phyloP scores from a whole-genome alignment of 495 filamentous ascomycete genomes.

The Annulohypoxylon bovei region DNA sequence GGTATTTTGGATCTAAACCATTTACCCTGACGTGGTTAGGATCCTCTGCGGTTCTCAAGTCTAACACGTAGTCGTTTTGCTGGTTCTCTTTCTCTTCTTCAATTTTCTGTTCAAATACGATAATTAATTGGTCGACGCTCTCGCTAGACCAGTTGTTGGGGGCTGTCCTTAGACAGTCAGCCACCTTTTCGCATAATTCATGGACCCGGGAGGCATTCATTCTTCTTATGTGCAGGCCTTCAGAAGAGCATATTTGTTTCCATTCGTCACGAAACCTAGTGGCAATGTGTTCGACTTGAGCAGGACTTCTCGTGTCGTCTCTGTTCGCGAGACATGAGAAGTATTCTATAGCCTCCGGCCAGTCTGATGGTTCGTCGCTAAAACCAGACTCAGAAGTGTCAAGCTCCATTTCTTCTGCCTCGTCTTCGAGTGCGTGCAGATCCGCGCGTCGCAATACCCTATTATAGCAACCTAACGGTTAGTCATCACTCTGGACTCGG shows the following conservation, averaged over 20 bases:
- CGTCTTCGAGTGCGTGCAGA: neutral
- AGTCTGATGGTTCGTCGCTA: too few relatives aligned
- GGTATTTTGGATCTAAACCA: constrained; percentile 12
- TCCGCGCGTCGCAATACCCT: neutral
- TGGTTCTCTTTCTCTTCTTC: too few relatives aligned
- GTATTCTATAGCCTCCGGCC: too few relatives aligned
- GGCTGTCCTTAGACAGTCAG: neutral
- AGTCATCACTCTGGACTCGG: neutral
- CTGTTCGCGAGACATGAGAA: too few relatives aligned
- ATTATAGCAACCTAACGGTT: neutral
- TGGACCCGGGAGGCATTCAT: too few relatives aligned
- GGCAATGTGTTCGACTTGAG: too few relatives aligned
- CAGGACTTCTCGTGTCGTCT: too few relatives aligned
- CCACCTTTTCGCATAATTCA: too few relatives aligned
- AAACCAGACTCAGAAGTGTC: neutral
- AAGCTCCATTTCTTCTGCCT: too few relatives aligned
- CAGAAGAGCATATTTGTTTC: neutral
- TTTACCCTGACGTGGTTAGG: constrained; percentile 13
- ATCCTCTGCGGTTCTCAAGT: neutral
- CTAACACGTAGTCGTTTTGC: too few relatives aligned
- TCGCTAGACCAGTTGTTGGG: neutral
- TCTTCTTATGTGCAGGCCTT: too few relatives aligned
- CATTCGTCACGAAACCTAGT: neutral
- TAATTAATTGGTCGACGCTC: too few relatives aligned
- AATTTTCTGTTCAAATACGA: neutral